A percentile compares a stretch with the other conserved stretches of the same genome.
Conservation (phyloP, 495 filamentous ascomycete species). For the Neurospora cerealis region DNA sequence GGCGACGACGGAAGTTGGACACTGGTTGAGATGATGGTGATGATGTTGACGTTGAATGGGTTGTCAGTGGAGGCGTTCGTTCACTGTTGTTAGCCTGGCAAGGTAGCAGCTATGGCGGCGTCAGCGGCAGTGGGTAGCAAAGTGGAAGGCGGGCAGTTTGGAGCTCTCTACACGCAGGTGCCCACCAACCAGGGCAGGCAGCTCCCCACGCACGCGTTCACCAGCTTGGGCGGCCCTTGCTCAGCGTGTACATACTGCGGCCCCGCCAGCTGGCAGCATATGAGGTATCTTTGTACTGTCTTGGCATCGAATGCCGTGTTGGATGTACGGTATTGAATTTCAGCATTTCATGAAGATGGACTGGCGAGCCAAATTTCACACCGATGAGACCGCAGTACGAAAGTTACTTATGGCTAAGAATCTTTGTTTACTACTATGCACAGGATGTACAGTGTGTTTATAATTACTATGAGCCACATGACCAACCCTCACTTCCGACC, state of each 20-base stretch:
- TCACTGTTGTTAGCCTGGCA: not conserved
- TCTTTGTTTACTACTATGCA: not conserved
- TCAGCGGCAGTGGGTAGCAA: not conserved
- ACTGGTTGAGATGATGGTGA: not conserved
- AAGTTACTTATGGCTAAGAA: not conserved
- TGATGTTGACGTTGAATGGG: not conserved
- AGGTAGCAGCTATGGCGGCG: not conserved
- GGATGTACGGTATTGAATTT: not conserved
- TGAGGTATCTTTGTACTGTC: not conserved
- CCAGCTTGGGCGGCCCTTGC: not conserved
- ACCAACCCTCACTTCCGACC: not conserved
- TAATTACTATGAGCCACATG: not conserved
- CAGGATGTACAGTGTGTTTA: not conserved
- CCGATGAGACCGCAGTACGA: not conserved
- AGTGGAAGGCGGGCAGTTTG: not conserved
- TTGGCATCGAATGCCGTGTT: not conserved
- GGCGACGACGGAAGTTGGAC: not conserved
- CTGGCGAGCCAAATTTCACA: not conserved
- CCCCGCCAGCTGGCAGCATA: not conserved
- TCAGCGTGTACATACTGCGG: not conserved
- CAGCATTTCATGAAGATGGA: not conserved
- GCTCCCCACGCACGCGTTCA: conserved; percentile 11
- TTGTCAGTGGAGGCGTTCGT: not conserved
- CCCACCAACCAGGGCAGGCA: conserved; percentile 2
- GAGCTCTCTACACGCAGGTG: conserved; percentile 4